Evolutionary conservation across 164 flowering plant species (phyloP).

Genomic region (Echeveria elegans): DNA sequence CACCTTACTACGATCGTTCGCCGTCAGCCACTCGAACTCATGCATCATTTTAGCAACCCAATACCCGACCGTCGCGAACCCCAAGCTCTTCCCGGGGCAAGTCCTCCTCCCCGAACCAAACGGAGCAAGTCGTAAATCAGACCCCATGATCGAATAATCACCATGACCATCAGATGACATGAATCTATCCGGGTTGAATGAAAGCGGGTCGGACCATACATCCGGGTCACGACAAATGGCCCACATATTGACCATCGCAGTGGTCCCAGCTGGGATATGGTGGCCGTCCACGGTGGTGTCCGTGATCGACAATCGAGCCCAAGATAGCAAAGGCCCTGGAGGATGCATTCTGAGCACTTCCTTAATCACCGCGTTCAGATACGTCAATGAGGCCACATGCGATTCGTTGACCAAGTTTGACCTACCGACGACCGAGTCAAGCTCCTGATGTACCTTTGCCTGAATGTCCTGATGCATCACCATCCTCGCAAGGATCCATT

Average conservation of each 20-base stretch:
- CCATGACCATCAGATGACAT: neutral
- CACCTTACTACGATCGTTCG: slow-evolving; percentile 8
- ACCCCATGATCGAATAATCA: slow-evolving; percentile 40
- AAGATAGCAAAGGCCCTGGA: slow-evolving; percentile 64
- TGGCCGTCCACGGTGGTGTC: slow-evolving; percentile 55
- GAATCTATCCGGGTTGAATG: slow-evolving; percentile 47
- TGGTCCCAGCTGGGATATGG: slow-evolving; percentile 69
- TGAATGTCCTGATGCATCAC: slow-evolving; percentile 51
- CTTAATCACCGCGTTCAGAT: slow-evolving; percentile 45
- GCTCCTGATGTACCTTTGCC: slow-evolving; percentile 37
- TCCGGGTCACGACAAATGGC: slow-evolving; percentile 56
- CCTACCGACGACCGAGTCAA: slow-evolving; percentile 36
- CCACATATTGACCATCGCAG: slow-evolving; percentile 92
- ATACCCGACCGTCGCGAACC: slow-evolving; percentile 37
- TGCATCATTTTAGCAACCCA: slow-evolving; percentile 56
- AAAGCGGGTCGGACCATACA: slow-evolving; percentile 36
- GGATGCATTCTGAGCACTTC: slow-evolving; percentile 63
- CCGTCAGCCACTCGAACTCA: slow-evolving; percentile 37
- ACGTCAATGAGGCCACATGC: slow-evolving; percentile 23
- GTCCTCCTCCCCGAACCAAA: slow-evolving; percentile 57
- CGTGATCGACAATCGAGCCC: slow-evolving; percentile 51
- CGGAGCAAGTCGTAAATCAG: slow-evolving; percentile 56
- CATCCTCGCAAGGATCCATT: slow-evolving; percentile 59
- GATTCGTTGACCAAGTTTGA: slow-evolving; percentile 33
- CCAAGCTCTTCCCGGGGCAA: slow-evolving; percentile 55